Evolutionary conservation across 495 filamentous ascomycete species (phyloP), one percentile per base, ranked within the genome.

Genomic region (Aspergillus cristatus): DNA sequence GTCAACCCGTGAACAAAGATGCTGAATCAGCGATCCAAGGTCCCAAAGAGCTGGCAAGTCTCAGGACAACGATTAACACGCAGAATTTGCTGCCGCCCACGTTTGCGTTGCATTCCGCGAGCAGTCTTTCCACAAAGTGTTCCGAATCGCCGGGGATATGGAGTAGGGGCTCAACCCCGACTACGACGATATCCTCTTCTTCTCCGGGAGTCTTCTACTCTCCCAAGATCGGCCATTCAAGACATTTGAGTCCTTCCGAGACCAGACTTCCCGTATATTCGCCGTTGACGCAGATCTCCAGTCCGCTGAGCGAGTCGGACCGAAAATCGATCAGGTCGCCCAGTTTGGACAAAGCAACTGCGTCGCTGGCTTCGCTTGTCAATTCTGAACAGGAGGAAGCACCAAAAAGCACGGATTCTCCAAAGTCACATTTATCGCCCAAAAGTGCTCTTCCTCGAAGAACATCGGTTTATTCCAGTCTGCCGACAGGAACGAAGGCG

Each of bases 121-220:
- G 78, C 40, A 96, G 84, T 41, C 87, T 90, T 30, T 96, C 91
- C n/a, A 96, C 88, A 24, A 72, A 86, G 41, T 95, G 90, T 48
- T 94, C 90, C 20, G 86, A 82, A 37, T 98, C 91, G 2, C 91
- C 91, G 7, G 84, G 87, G 4, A 70, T 84, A 22, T 97, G 93
- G 67, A 69, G 67, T 62, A 94, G 90, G 48, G 82, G 86, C 29
- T 94, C 91, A 7, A 96, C 91, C 2, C 89, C 91, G 1, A 95
- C n/a, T 95, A n/a, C n/a, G n/a, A n/a, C 91, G 6, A 76, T 88
- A 51, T 94, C 88, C 6, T 96, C 91, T n/a, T 84, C 91, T 55
- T 98, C 91, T 25, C 88, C 91, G 8, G 84, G 86, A 1, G 72
- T 86, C 26, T 55, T 82, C 41, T 63, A 79, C 22, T 76, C 84